Evolutionary conservation across 2,329 filamentous ascomycete genomes (phyloP).

Genomic region (Falciphora oryzae): DNA sequence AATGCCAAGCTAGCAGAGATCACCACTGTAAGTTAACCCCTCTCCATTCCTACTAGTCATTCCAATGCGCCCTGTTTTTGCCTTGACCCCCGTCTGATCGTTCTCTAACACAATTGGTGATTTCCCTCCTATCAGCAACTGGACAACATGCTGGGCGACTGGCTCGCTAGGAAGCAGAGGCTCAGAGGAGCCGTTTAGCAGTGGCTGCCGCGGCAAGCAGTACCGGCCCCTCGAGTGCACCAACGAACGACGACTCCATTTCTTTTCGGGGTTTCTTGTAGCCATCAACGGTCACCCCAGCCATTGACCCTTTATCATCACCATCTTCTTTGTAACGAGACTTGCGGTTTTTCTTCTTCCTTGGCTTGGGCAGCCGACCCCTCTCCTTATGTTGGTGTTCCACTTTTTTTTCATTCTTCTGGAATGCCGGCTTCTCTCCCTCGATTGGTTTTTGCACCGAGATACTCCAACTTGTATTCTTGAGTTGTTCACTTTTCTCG

Average conservation of each 20-base stretch:
- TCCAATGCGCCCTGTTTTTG: background rate
- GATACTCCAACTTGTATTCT: background rate
- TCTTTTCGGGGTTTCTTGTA: background rate
- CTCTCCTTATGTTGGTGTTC: background rate
- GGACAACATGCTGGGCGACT: slow-evolving; percentile 79
- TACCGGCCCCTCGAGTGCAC: background rate
- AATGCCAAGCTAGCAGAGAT: slow-evolving; percentile 82
- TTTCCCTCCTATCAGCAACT: slow-evolving; percentile 50
- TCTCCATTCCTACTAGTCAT: background rate
- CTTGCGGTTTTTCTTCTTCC: background rate
- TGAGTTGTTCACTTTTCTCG: background rate
- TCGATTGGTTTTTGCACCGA: background rate
- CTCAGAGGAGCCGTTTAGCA: slow-evolving; percentile 41
- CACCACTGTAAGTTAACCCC: slow-evolving; percentile 54
- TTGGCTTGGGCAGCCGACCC: background rate
- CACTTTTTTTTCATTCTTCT: background rate
- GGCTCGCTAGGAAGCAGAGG: slow-evolving; percentile 68
- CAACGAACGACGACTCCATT: background rate
- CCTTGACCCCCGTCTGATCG: background rate
- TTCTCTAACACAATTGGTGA: slow-evolving; percentile 18
- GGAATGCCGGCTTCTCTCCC: background rate
- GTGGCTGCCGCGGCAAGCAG: background rate
- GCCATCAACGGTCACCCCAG: too few species aligned
- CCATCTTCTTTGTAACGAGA: background rate
- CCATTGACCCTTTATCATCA: background rate